Evolutionary conservation across 371 early-diverging fungal genomes (phyloP).

Genomic region (Mortierella sp.): DNA sequence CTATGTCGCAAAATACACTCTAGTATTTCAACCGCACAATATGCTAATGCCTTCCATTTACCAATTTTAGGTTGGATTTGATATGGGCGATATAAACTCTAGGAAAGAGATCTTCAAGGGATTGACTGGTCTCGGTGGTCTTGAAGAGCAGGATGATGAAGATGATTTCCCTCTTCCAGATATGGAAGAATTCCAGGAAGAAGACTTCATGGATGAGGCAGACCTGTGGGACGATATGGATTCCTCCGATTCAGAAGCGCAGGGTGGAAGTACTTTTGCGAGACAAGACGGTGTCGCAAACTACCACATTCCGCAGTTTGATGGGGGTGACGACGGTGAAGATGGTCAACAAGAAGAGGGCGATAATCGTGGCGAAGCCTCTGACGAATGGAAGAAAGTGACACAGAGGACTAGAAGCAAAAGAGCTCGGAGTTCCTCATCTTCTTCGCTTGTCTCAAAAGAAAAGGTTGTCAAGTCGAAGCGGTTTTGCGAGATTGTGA

Average conservation of each 20-base stretch:
- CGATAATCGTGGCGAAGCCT: not conserved
- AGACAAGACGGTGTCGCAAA: not conserved
- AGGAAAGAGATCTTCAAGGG: slow-evolving; percentile 30
- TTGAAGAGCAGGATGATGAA: slow-evolving; percentile 39
- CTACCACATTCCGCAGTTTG: slow-evolving; percentile 63
- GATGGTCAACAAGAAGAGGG: slow-evolving; percentile 18
- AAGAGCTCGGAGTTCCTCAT: slow-evolving; percentile 8
- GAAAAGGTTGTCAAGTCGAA: slow-evolving; percentile 11
- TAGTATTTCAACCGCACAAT: slow-evolving; percentile 3
- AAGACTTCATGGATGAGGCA: slow-evolving; percentile 34
- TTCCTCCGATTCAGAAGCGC: slow-evolving; percentile 10
- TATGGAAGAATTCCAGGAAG: slow-evolving; percentile 35
- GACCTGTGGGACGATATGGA: slow-evolving; percentile 35
- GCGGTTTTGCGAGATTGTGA: slow-evolving; percentile 15
- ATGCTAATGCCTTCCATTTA: not conserved
- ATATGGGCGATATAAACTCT: slow-evolving; percentile 18
- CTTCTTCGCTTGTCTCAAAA: slow-evolving; percentile 4
- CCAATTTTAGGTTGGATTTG: not conserved
- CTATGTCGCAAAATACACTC: not conserved
- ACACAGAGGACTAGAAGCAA: not conserved
- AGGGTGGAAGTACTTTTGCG: not conserved
- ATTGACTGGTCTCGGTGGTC: slow-evolving; percentile 26
- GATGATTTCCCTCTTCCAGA: slow-evolving; percentile 32
- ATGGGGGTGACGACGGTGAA: slow-evolving; percentile 61
- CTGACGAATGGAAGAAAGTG: slow-evolving; percentile 14